phyloP scores from a whole-genome alignment of 2,329 filamentous ascomycete genomes.

The Diplodia intermedia region DNA sequence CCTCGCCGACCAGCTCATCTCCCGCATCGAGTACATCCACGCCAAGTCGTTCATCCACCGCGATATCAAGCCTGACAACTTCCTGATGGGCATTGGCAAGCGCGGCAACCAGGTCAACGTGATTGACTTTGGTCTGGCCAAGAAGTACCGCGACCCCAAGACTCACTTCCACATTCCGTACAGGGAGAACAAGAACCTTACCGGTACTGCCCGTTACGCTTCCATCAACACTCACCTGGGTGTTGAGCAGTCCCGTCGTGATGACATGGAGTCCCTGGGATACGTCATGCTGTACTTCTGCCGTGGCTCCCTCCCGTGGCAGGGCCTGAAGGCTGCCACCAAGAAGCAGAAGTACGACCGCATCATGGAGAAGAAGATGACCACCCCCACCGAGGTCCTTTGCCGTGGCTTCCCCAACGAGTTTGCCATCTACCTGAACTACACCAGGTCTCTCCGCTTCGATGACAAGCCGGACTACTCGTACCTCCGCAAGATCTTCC shows the following conservation, averaged over 20 bases:
- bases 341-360: slow-evolving; percentile 99
- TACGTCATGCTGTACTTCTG: slow-evolving; percentile 99
- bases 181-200: slow-evolving; percentile 99
- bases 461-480: slow-evolving; percentile 99
- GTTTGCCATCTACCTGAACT: slow-evolving; percentile 99
- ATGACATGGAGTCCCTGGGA: slow-evolving; percentile 98
- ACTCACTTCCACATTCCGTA: slow-evolving; percentile 99
- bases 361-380: slow-evolving; percentile 99
- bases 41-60: slow-evolving; percentile 99
- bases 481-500: slow-evolving; percentile 99
- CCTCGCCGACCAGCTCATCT: slow-evolving; percentile 97
- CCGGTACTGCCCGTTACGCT: slow-evolving; percentile 96
- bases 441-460: slow-evolving; percentile 97
- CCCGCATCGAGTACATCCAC: slow-evolving; percentile 99
- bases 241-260: slow-evolving; percentile 98
- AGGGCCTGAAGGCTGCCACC: slow-evolving; percentile 96
- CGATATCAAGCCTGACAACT: slow-evolving; percentile 99
- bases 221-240: slow-evolving; percentile 99
- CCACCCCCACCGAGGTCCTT: slow-evolving; percentile 95
- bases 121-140: slow-evolving; percentile 97
- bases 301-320: slow-evolving; percentile 97
- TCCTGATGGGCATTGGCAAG: slow-evolving; percentile 99
- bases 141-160: slow-evolving; percentile 99
- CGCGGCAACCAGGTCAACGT: slow-evolving; percentile 99
- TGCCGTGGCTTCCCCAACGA: slow-evolving; percentile 99